Evolutionary conservation across 495 filamentous ascomycete species (phyloP), one percentile per base, ranked within the genome.

Genomic region (Cercophora newfieldiana): DNA sequence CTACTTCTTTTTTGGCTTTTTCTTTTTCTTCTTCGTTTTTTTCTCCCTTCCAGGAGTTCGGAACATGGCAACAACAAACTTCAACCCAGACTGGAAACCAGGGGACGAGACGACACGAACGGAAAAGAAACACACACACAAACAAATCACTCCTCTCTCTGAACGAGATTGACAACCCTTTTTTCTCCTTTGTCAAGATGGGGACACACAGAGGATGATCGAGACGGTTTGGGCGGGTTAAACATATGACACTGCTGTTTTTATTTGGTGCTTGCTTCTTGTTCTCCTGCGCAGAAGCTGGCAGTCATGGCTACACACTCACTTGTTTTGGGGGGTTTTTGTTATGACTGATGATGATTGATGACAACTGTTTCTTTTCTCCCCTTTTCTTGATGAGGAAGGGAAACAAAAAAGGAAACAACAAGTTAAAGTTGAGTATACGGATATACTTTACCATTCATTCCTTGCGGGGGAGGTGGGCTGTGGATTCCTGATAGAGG

Each of bases 271-370:
- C 26, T 55, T 55, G 51, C 51, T 55, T 55, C 51, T 55, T 44
- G n/a, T n/a, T n/a, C n/a, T n/a, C n/a, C 44, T 49, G 51, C 51
- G 51, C 51, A 55, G 21, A 55, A 55, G 51, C 51, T 25, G 29
- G 48, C 47, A 50, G 48, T 66, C 59, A 62, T 8, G 8, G 21
- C 49, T 7, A 55, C 19, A 55, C 51, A 22, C 51, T 24, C 51
- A 55, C 25, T 24, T 25, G 22, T 28, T 12, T 55, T 55, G 22
- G 5, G 22, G 59, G 28, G 25, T 25, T 37, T 55, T 50, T 44
- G 3, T 44, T 44, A 66, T 66, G 65, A 66, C 59, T 62, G 65
- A 66, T 62, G 65, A 66, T 66, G 64, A 66, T 56, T 44, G 37
- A 44, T 44, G 37, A 44, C 37, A 44, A 3, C 49, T 63, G 55